Evolutionary conservation across 2,329 filamentous ascomycete species (phyloP).

Genomic region (Coleophoma cylindrospora): DNA sequence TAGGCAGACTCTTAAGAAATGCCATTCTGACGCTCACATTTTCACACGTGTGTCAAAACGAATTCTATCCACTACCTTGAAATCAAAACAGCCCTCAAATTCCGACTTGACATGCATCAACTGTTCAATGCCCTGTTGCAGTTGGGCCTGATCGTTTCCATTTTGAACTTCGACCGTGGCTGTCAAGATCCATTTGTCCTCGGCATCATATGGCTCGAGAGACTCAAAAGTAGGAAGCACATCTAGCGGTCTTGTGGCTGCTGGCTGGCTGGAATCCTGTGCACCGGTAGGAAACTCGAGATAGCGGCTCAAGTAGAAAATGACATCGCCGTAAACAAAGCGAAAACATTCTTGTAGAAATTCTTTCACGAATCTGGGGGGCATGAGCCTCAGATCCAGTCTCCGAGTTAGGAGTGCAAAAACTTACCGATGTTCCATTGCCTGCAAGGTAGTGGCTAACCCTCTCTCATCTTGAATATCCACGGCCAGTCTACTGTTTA

Average conservation of each 20-base stretch:
- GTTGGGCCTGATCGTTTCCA: slow-evolving; percentile 48
- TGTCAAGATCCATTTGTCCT: slow-evolving; percentile 48
- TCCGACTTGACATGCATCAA: slow-evolving; percentile 40
- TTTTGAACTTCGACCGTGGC: slow-evolving; percentile 49
- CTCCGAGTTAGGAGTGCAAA: too few species aligned
- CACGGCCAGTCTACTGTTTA: slow-evolving; percentile 22
- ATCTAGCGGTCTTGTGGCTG: slow-evolving; percentile 18
- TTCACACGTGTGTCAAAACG: slow-evolving; percentile 44
- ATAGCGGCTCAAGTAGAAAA: slow-evolving; percentile 22
- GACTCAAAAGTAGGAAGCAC: slow-evolving; percentile 40
- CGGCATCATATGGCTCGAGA: slow-evolving; percentile 41
- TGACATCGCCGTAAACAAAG: slow-evolving; percentile 21
- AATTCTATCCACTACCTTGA: slow-evolving; percentile 45
- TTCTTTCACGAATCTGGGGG: slow-evolving; percentile 19
- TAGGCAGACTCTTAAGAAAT: not conserved
- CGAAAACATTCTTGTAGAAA: slow-evolving; percentile 16
- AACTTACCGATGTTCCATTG: slow-evolving; percentile 49
- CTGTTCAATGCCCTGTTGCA: slow-evolving; percentile 48
- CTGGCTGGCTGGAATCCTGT: slow-evolving; percentile 4
- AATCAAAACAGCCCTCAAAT: slow-evolving; percentile 47
- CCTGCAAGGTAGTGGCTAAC: slow-evolving; percentile 40
- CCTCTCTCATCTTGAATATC: slow-evolving; percentile 30
- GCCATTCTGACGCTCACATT: slow-evolving; percentile 4
- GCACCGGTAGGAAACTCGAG: slow-evolving; percentile 11
- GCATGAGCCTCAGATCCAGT: too few species aligned